A percentile compares a stretch with the other conserved stretches of the same genome.
Evolutionary conservation across 257 asterid genomes (phyloP).

Genomic region (Salvia rosmarinus): DNA sequence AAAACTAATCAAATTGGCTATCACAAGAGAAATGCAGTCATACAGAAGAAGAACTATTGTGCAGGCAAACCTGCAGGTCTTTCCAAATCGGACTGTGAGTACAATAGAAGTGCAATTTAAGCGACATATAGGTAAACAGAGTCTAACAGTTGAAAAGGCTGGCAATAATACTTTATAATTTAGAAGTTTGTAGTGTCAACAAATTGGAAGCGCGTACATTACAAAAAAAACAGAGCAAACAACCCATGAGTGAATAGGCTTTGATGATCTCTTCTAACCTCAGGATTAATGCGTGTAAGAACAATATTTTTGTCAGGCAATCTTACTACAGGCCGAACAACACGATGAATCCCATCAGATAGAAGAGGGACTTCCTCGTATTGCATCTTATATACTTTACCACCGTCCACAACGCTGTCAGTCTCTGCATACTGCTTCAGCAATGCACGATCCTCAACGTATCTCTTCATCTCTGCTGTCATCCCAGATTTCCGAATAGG

Average conservation of each 20-base stretch:
- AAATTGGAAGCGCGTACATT: slow-evolving; percentile 29
- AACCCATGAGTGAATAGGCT: slow-evolving; percentile 22
- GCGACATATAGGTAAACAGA: not conserved
- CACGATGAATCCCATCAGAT: slow-evolving; percentile 64
- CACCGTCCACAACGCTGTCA: slow-evolving; percentile 81
- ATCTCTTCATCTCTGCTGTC: slow-evolving; percentile 93
- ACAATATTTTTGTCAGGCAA: slow-evolving; percentile 81
- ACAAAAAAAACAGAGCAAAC: slow-evolving; percentile 24
- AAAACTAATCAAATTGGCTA: slow-evolving; percentile 26
- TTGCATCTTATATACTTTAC: slow-evolving; percentile 63
- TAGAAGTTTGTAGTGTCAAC: slow-evolving; percentile 20
- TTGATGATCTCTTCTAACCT: slow-evolving; percentile 60
- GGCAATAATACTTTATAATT: slow-evolving; percentile 1
- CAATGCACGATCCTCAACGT: slow-evolving; percentile 79
- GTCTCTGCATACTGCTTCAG: slow-evolving; percentile 90
- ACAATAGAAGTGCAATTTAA: not conserved
- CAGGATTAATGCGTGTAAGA: slow-evolving; percentile 95
- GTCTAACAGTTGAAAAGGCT: not conserved
- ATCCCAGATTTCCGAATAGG: slow-evolving; percentile 77
- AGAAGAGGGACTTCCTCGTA: slow-evolving; percentile 78
- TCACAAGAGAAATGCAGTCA: slow-evolving; percentile 19
- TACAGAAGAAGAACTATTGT: not conserved
- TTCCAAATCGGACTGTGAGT: not conserved
- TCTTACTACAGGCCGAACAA: slow-evolving; percentile 85
- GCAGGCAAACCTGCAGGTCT: not conserved